Evolutionary conservation across 2,329 filamentous ascomycete species (phyloP), one percentile per base, ranked within the genome.

Genomic region (Didymosphaeria variabile): DNA sequence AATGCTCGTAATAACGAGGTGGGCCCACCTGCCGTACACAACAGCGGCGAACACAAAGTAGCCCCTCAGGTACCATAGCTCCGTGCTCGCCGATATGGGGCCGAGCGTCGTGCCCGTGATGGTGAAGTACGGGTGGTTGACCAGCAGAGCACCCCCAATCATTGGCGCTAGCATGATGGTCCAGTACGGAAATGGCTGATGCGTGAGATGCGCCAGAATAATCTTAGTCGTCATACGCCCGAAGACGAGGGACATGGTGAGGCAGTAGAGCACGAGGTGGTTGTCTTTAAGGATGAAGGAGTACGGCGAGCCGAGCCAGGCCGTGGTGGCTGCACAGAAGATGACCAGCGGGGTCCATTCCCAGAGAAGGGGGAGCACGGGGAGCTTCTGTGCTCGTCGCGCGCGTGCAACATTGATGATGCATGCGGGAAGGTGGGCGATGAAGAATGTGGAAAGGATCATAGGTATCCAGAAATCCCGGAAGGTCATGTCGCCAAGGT

Each of bases 191-290:
- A 98, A 99, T 3, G 94, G 92, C 78, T 98, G 95, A 65, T 88
- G 88, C 1, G 95, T 95, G 55, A 99, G 84, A 79, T 99, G 95
- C 2, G 95, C 94, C 19, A 99, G 88, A 75, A 99, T 99, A 79
- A 98, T 98, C 84, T 98, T 99, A 42, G 95, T 99, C 0, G 95
- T 98, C 90, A 99, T 93, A 68, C 95, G 91, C 38, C 95, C 95
- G 78, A 99, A 98, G 61, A 97, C 95, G 72, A 98, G 94, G n/a
- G 92, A 91, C 85, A 98, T 91, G 61, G 92, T 97, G 62, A 97
- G 81, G 82, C 94, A 97, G 79, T 97, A 97, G 50, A 98, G 87
- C 12, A 96, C 89, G 1, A 99, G 87, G 73, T 95, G 91, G 81
- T 98, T 97, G 62, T 97, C 89, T 38, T 82, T 80, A 74, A 96